Evolutionary conservation across 768 basidiomycete species (phyloP).

Genomic region (Naganishia vaughanmartiniae): DNA sequence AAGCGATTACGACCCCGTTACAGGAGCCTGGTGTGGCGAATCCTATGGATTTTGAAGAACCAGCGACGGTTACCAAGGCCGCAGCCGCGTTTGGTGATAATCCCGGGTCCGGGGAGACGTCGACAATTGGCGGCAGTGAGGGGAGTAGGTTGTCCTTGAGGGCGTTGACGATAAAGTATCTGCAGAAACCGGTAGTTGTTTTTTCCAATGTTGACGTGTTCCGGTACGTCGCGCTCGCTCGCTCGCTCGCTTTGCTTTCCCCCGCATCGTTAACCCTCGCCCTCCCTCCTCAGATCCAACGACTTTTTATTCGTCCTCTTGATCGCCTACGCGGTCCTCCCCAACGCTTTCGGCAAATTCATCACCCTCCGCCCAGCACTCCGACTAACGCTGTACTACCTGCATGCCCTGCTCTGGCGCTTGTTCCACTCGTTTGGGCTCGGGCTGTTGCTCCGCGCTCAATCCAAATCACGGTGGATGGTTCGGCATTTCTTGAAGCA

Average conservation of each 20-base stretch:
- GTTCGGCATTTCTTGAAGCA: conserved; percentile 93
- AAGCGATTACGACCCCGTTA: conserved; percentile 10
- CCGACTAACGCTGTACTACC: conserved; percentile 67
- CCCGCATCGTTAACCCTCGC: neutral
- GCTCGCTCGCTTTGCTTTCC: neutral
- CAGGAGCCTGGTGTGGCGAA: neutral
- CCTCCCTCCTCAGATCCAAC: conserved; percentile 61
- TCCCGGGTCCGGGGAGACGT: neutral
- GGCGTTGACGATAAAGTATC: conserved; percentile 84
- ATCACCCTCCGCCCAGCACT: conserved; percentile 55
- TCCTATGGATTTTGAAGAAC: neutral
- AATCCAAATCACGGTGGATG: conserved; percentile 80
- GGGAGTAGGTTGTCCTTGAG: conserved; percentile 62
- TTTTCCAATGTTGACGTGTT: conserved; percentile 78
- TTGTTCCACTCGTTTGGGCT: conserved; percentile 83
- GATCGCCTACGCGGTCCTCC: conserved; percentile 64
- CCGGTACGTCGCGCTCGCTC: conserved; percentile 65
- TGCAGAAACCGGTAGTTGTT: conserved; percentile 79
- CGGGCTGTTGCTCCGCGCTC: conserved; percentile 76
- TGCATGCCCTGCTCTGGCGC: conserved; percentile 81
- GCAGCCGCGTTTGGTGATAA: neutral
- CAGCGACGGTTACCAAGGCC: conserved; percentile 10
- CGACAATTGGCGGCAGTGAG: conserved; percentile 5
- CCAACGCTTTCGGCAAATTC: conserved; percentile 39
- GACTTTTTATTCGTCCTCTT: conserved; percentile 78